Evolutionary conservation across 2,329 filamentous ascomycete species (phyloP).

Genomic region (Massarina eburnea): DNA sequence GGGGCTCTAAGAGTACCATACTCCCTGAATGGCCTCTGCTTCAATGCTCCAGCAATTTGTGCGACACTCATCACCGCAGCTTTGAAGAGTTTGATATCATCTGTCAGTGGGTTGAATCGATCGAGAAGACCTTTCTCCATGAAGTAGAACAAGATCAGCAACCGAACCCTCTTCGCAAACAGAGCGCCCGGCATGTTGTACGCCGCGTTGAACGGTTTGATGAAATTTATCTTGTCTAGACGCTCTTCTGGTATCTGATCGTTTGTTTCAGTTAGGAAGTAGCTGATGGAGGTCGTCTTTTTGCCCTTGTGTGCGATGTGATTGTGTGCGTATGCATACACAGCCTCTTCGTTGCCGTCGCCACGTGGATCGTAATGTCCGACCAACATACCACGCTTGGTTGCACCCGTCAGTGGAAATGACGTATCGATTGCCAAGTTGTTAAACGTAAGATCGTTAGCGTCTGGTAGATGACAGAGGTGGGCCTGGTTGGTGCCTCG

Average conservation of each 20-base stretch:
- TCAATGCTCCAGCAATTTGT: background rate
- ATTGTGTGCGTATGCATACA: background rate
- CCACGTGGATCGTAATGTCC: background rate
- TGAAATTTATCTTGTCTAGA: background rate
- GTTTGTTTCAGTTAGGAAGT: background rate
- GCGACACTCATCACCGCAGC: background rate
- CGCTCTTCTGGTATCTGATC: background rate
- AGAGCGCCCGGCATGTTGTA: background rate
- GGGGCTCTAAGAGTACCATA: background rate
- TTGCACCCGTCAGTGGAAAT: background rate
- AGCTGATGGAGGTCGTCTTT: background rate
- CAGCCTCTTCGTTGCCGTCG: background rate
- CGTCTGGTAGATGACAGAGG: background rate
- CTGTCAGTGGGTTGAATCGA: background rate
- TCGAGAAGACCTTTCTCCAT: background rate
- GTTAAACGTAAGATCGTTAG: background rate
- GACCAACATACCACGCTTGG: background rate
- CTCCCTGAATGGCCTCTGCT: background rate
- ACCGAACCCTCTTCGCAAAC: background rate
- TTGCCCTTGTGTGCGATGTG: background rate
- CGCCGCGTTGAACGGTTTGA: background rate
- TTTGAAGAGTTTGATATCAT: background rate
- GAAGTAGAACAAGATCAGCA: constrained; percentile 1
- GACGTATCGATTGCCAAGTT: background rate
- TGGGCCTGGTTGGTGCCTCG: background rate